A percentile compares a stretch with the other conserved stretches of the same genome.
These are phyloP conservation scores for Nemania diffusa DNA, from an alignment of 2,329 filamentous ascomycete genomes.

Conservation along the genomic window DNA sequence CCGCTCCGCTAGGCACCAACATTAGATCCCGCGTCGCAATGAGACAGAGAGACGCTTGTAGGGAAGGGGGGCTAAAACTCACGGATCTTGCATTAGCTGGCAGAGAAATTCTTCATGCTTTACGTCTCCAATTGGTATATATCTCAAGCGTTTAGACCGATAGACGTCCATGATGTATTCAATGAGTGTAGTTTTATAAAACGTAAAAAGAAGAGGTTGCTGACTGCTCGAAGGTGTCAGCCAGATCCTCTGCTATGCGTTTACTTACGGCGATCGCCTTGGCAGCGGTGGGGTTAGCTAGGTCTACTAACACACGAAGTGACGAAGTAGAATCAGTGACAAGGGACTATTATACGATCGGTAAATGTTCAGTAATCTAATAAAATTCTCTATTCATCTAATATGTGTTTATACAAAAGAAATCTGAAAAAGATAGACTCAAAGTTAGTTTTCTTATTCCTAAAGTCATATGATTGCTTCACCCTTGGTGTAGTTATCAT, in stretches of 20 bases:
- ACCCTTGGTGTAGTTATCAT: no score
- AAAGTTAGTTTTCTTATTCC: no score
- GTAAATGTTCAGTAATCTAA: no score
- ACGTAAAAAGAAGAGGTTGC: background rate
- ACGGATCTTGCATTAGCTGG: slow-evolving; percentile 27
- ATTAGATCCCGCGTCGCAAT: slow-evolving; percentile 2
- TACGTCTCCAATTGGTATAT: slow-evolving; percentile 12
- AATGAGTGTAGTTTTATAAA: background rate
- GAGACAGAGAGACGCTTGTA: background rate
- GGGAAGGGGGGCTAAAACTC: background rate
- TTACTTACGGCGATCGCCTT: background rate
- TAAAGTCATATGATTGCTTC: no score
- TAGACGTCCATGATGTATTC: slow-evolving; percentile 25
- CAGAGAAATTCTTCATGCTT: slow-evolving; percentile 26
- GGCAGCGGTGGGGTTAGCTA: background rate
- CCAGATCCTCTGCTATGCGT: background rate
- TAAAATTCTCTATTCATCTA: no score
- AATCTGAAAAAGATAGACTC: no score
- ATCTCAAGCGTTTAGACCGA: slow-evolving; percentile 21
- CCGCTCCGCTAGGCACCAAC: slow-evolving; percentile 14
- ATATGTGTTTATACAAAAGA: no score
- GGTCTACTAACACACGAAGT: no score
- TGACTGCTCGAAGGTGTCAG: background rate
- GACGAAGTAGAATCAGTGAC: no score
- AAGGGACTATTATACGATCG: no score